Percentiles rank a stretch among this genome's conserved stretches.
These are phyloP conservation scores for Syzygium syzygioides DNA, from an alignment of 441 rosid species.

Conservation along the genomic window DNA sequence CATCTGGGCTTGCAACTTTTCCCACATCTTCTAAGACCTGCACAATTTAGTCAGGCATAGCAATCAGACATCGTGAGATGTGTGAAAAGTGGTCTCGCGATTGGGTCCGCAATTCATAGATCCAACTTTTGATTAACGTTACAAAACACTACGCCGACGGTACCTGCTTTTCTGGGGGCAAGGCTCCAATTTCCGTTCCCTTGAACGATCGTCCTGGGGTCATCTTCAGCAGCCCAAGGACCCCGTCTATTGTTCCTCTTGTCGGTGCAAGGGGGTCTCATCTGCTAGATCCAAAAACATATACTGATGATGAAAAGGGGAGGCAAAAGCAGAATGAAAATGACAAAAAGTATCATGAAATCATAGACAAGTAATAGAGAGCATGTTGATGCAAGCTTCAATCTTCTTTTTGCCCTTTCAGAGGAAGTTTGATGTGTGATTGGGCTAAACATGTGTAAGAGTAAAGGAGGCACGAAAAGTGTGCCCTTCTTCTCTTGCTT, in stretches of 20 bases:
- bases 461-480: conserved; percentile 48
- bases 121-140: background rate
- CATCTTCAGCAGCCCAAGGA: conserved; percentile 43
- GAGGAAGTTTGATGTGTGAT: conserved; percentile 9
- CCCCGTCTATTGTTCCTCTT: conserved; percentile 24
- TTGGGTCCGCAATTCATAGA: background rate
- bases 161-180: conserved; percentile 47
- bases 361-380: background rate
- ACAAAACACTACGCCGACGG: background rate
- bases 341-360: background rate
- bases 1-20: conserved; percentile 57
- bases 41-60: background rate
- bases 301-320: background rate
- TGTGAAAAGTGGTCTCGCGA: background rate
- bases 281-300: conserved; percentile 21
- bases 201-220: conserved; percentile 35
- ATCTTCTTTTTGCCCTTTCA: conserved; percentile 6
- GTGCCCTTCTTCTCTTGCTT: conserved; percentile 23
- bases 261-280: conserved; percentile 45
- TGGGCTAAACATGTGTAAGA: conserved; percentile 31
- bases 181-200: conserved; percentile 36
- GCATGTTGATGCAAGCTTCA: background rate
- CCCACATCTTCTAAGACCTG: conserved; percentile 61
- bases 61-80: background rate
- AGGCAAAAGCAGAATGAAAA: background rate